A percentile compares a stretch with the other conserved stretches of the same genome.
Evolutionary conservation across 768 basidiomycete species (phyloP).

Genomic region (Obba rivulosa): DNA sequence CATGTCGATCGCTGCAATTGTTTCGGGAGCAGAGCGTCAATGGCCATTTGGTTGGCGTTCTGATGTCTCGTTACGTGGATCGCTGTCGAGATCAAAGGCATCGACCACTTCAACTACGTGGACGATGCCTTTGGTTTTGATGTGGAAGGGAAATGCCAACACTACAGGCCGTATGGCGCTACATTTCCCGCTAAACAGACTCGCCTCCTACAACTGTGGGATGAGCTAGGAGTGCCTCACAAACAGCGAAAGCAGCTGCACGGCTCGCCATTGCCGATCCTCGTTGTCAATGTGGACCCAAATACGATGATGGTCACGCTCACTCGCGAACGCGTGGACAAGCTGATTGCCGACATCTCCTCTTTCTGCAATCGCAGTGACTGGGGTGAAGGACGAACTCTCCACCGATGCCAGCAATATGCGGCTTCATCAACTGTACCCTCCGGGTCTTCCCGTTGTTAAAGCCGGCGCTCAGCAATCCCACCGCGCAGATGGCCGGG

Average conservation of each 20-base stretch:
- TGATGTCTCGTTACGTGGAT: constrained; percentile 33
- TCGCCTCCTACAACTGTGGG: constrained; percentile 33
- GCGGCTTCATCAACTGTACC: constrained; percentile 35
- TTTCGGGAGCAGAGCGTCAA: constrained; percentile 27
- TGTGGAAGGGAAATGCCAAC: constrained; percentile 9
- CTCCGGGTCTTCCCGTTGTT: constrained; percentile 32
- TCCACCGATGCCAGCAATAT: constrained; percentile 26
- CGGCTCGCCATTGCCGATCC: constrained; percentile 27
- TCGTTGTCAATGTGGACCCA: constrained; percentile 35
- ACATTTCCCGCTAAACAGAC: constrained; percentile 28
- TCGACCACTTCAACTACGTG: constrained; percentile 27
- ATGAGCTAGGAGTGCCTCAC: constrained; percentile 35
- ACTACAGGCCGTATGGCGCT: constrained; percentile 26
- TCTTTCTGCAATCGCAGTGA: neutral
- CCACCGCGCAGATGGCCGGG: constrained; percentile 28
- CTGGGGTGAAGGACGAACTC: constrained; percentile 2
- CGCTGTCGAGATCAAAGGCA: constrained; percentile 12
- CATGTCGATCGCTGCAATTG: constrained; percentile 28
- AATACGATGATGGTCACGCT: constrained; percentile 27
- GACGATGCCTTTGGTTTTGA: constrained; percentile 30
- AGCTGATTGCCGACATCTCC: neutral
- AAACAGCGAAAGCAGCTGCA: constrained; percentile 33
- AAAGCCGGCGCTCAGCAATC: constrained; percentile 20
- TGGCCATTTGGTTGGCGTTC: constrained; percentile 23
- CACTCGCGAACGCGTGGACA: neutral